Conservation (phyloP, 2,329 filamentous ascomycete genomes). For the Penicillium hesseltinei region DNA sequence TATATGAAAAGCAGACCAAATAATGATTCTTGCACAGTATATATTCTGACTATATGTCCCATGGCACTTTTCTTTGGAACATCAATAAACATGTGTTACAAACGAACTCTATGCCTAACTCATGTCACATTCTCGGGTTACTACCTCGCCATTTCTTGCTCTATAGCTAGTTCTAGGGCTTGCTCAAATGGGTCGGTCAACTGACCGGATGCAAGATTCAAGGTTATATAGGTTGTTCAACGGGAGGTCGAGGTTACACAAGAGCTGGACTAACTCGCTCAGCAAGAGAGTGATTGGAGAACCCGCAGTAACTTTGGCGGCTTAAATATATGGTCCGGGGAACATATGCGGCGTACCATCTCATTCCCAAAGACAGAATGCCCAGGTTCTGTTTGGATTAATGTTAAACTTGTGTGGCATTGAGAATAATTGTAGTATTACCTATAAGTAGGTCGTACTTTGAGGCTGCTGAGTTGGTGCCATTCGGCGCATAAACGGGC, state of each 20-base stretch:
- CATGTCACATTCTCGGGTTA: background rate
- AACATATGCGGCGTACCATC: background rate
- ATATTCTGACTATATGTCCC: background rate
- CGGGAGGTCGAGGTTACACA: background rate
- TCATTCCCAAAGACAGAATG: background rate
- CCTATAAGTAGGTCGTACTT: background rate
- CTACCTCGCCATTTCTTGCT: background rate
- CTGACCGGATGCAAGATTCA: background rate
- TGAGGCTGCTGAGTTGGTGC: background rate
- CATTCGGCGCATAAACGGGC: background rate
- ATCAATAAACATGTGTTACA: background rate
- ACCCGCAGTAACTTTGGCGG: background rate
- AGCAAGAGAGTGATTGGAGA: background rate
- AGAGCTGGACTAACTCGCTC: background rate
- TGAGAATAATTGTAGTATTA: background rate
- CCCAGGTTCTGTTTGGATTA: background rate
- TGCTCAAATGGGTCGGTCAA: background rate
- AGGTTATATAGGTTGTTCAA: background rate
- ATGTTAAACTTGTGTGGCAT: background rate
- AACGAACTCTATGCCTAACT: background rate
- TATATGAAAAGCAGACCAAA: background rate
- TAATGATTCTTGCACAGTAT: background rate
- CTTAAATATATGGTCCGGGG: background rate
- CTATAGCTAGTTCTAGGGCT: background rate
- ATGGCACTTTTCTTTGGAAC: background rate